A percentile compares a stretch with the other conserved stretches of the same genome.
Evolutionary conservation across 257 asterid species (phyloP).

Genomic region (Catharanthus roseus): DNA sequence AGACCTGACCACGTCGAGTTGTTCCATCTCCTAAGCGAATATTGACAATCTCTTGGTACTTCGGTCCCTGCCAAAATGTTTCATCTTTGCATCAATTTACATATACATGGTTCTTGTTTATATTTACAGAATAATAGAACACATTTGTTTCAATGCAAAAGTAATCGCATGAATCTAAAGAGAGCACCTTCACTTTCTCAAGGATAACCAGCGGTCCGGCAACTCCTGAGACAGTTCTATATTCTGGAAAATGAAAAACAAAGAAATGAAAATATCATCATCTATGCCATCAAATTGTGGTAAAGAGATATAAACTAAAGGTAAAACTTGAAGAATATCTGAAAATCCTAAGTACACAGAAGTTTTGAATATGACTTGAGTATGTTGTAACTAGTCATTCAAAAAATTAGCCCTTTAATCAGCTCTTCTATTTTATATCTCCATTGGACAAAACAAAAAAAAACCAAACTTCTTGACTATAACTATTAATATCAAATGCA

Average conservation of each 20-base stretch:
- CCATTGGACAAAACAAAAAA: not conserved
- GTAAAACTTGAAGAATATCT: not conserved
- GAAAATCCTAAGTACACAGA: not conserved
- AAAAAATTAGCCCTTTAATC: not conserved
- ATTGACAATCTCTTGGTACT: conserved; percentile 92
- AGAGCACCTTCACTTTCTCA: conserved; percentile 90
- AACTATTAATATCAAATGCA: not conserved
- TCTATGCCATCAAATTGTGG: not conserved
- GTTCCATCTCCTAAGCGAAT: conserved; percentile 97
- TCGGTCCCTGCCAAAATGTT: conserved; percentile 67
- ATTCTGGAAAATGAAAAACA: conserved; percentile 51
- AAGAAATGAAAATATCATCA: not conserved
- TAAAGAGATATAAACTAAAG: not conserved
- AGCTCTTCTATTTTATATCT: not conserved
- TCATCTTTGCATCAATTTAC: not conserved
- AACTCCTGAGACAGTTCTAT: conserved; percentile 97
- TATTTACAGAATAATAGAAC: not conserved
- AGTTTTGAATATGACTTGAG: not conserved
- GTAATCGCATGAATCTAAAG: not conserved
- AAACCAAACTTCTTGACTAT: conserved; percentile 3
- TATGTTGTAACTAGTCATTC: not conserved
- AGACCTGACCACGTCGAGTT: conserved; percentile 91
- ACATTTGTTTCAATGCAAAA: not conserved
- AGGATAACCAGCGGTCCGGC: conserved; percentile 99
- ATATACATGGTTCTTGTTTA: not conserved